Base-by-base conservation (phyloP, 2,329 filamentous ascomycete species). In the Sclerotinia glacialis region DNA sequence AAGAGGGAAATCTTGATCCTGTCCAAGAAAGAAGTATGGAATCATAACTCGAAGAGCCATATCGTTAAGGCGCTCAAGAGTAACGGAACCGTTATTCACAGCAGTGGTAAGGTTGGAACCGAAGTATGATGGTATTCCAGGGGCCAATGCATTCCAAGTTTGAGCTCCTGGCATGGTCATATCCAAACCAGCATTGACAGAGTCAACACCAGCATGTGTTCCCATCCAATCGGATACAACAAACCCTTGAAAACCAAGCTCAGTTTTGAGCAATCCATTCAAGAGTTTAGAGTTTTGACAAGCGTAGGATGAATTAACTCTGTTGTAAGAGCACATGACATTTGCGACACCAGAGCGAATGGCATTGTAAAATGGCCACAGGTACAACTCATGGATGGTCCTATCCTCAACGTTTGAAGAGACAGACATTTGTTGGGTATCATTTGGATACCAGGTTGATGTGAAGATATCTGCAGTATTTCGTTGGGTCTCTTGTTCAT, bases 351-450 rank as follows among this genome's bases (percentile, higher is more conserved):
- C 91, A 4, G 89, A 90, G 65, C 84, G 85, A 23, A 96, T 82
- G 21, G 87, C 89, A 71, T 96, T 90, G 7, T 87, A 89, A 76
- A 96, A 96, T 0, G 92, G 92, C 92, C 92, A 96, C 0, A 89
- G 82, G 73, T 96, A 96, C 0, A 96, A 79, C 77, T 92, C 90
- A 73, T 92, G 90, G 70, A 91, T 74, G 0, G 89, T 87, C 46
- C 89, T 83, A 54, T 92, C 90, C 67, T 89, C 89, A 23, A 90
- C 80, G 72, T 89, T 89, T 53, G 83, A 83, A 8, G 87, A 91
- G n/a, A 94, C 80, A 3, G 82, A 75, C 89, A 86, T 26, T 73
- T 65, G 64, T 21, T 60, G 54, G 18, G 64, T 65, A 12, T 34
- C 64, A 37, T 65, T 65, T 18, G 54, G 54, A 18, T 34, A 52